A percentile compares a stretch with the other conserved stretches of the same genome.
These are phyloP conservation scores for Wolfiporia cocos DNA, from an alignment of 1,284 basidiomycete species.

Conservation along the genomic window DNA sequence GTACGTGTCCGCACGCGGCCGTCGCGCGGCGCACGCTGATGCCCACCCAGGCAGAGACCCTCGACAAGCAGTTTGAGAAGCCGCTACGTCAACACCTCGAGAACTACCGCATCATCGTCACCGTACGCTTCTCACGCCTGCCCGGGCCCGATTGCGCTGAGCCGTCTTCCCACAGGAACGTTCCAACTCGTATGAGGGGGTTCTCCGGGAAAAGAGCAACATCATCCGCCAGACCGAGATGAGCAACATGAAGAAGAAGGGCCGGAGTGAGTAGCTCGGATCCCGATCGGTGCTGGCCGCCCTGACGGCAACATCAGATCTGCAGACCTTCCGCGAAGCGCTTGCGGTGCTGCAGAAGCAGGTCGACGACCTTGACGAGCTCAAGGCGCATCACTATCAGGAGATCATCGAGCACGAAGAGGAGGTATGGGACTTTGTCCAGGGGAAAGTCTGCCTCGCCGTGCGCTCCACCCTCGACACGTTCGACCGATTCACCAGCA, in stretches of 20 bases:
- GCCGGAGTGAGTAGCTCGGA: conserved; percentile 60
- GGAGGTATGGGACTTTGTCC: conserved; percentile 87
- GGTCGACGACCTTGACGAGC: conserved; percentile 81
- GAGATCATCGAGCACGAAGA: conserved; percentile 92
- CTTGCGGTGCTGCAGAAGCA: conserved; percentile 79
- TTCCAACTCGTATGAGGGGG: conserved; percentile 73
- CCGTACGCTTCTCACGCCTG: conserved; percentile 36
- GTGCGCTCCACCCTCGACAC: conserved; percentile 79
- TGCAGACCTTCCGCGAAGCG: conserved; percentile 85
- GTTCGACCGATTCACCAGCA: conserved; percentile 81
- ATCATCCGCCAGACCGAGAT: conserved; percentile 88
- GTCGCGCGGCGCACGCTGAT: not conserved
- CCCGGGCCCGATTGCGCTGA: not conserved
- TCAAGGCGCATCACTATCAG: conserved; percentile 77
- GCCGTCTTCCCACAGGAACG: conserved; percentile 49
- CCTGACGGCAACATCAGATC: conserved; percentile 41
- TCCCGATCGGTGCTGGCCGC: not conserved
- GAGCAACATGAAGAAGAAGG: conserved; percentile 79
- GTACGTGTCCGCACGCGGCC: conserved; percentile 35
- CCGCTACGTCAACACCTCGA: conserved; percentile 84
- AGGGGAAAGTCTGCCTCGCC: conserved; percentile 75
- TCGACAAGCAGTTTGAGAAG: conserved; percentile 88
- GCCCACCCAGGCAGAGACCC: conserved; percentile 61
- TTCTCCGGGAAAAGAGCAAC: conserved; percentile 76
- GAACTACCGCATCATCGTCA: conserved; percentile 68